Conservation (phyloP, 495 filamentous ascomycete genomes). For the Ramalina intermedia region DNA sequence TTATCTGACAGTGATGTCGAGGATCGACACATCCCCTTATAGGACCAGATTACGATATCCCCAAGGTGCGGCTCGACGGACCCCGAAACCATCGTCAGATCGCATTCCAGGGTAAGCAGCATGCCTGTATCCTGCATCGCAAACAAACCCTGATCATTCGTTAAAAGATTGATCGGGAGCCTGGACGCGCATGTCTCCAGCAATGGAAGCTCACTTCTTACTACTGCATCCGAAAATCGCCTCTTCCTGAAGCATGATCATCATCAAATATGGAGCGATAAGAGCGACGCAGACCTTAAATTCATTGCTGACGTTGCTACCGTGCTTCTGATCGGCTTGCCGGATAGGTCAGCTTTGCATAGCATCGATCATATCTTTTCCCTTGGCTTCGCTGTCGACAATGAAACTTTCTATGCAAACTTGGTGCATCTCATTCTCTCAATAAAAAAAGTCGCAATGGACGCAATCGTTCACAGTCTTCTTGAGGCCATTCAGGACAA, state of each 20-base stretch:
- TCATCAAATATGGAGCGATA: neutral
- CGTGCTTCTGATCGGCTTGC: constrained; percentile 8
- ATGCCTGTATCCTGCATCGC: neutral
- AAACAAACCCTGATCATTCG: neutral
- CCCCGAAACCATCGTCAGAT: neutral
- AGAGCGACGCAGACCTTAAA: constrained; percentile 2
- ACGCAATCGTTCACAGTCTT: constrained; percentile 7
- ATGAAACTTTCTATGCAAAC: constrained; percentile 13
- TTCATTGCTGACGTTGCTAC: constrained; percentile 8
- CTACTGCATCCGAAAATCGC: constrained; percentile 9
- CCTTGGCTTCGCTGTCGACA: neutral
- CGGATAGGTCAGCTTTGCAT: neutral
- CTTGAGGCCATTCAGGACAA: constrained; percentile 5
- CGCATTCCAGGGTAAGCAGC: neutral
- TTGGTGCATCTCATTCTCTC: constrained; percentile 14
- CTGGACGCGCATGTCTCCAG: constrained; percentile 7
- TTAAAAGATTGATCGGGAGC: constrained; percentile 8
- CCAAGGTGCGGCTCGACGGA: neutral
- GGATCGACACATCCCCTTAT: neutral
- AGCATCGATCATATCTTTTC: neutral
- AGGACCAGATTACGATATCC: neutral
- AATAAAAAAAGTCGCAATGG: constrained; percentile 10
- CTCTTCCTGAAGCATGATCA: constrained; percentile 12
- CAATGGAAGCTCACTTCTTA: neutral
- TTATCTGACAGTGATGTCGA: neutral